These are phyloP conservation scores for Bocquillonia castaneifolia DNA, from an alignment of 441 rosid species.

Conservation along the genomic window DNA sequence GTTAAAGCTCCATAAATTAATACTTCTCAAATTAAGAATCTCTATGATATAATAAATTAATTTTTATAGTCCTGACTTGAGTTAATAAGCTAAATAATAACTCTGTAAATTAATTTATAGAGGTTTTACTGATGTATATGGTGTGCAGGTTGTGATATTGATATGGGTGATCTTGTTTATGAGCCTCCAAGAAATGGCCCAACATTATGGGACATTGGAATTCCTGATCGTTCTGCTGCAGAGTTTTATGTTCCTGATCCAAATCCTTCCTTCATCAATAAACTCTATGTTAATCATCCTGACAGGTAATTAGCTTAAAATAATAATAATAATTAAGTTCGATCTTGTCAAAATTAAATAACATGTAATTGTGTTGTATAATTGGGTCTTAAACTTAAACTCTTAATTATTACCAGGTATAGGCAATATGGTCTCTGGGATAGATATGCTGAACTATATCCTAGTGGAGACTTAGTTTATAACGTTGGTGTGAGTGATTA, in stretches of 20 bases:
- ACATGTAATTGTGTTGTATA: no score
- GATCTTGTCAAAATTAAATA: no score
- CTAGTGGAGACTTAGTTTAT: slow-evolving; percentile 44
- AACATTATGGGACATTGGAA: slow-evolving; percentile 80
- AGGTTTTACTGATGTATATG: no score
- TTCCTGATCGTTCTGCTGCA: slow-evolving; percentile 69
- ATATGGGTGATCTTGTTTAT: slow-evolving; percentile 48
- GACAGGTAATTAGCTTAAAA: no score
- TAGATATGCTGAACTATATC: slow-evolving; percentile 45
- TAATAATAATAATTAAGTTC: neutral
- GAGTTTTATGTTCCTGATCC: slow-evolving; percentile 76
- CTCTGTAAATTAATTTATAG: no score
- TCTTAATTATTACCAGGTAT: slow-evolving; percentile 38
- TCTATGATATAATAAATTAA: no score
- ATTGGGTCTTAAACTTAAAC: neutral
- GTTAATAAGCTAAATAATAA: no score
- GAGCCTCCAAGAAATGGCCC: slow-evolving; percentile 74
- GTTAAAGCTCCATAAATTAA: no score
- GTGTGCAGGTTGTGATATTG: slow-evolving; percentile 52
- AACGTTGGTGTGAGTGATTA: slow-evolving; percentile 43
- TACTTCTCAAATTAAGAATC: no score
- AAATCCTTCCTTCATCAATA: slow-evolving; percentile 51
- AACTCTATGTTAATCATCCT: slow-evolving; percentile 60
- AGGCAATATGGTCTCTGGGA: slow-evolving; percentile 67
- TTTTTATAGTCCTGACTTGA: no score